phyloP scores from a whole-genome alignment of 1,284 basidiomycete species.

The Leucocoprinus gongylophorus region DNA sequence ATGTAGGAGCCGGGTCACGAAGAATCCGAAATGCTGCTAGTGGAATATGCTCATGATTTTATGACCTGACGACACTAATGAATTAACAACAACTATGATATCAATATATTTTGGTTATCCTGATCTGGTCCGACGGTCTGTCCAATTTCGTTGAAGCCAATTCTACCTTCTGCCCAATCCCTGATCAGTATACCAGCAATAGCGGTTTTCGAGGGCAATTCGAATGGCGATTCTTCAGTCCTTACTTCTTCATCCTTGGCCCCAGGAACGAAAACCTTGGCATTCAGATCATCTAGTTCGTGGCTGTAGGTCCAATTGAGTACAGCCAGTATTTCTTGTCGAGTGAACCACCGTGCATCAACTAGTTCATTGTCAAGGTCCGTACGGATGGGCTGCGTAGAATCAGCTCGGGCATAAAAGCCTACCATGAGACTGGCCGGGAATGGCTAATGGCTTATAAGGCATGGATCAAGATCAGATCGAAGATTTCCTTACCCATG shows the following conservation, averaged over 20 bases:
- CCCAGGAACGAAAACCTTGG: neutral
- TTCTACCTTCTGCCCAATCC: constrained; percentile 52
- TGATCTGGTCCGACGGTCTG: neutral
- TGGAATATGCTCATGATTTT: neutral
- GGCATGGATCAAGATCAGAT: neutral
- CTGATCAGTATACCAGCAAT: constrained; percentile 65
- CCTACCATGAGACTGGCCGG: constrained; percentile 91
- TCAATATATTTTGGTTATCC: neutral
- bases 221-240: constrained; percentile 37
- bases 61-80: neutral
- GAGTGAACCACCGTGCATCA: constrained; percentile 86
- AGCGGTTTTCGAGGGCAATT: constrained; percentile 58
- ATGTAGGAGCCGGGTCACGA: neutral
- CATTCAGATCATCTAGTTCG: constrained; percentile 31
- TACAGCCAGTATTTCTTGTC: constrained; percentile 62
- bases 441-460: constrained; percentile 51
- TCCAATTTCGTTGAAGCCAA: constrained; percentile 22
- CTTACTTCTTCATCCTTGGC: constrained; percentile 24
- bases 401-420: constrained; percentile 75
- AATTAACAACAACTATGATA: neutral
- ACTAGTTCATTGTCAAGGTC: constrained; percentile 97
- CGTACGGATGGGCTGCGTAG: constrained; percentile 65
- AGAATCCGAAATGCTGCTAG: neutral
- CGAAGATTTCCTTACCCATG: constrained; percentile 51
- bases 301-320: constrained; percentile 53